A percentile compares a stretch with the other conserved stretches of the same genome.
These are phyloP conservation scores for Nelumbo lutea DNA, from an alignment of 164 flowering plant species.

Conservation along the genomic window DNA sequence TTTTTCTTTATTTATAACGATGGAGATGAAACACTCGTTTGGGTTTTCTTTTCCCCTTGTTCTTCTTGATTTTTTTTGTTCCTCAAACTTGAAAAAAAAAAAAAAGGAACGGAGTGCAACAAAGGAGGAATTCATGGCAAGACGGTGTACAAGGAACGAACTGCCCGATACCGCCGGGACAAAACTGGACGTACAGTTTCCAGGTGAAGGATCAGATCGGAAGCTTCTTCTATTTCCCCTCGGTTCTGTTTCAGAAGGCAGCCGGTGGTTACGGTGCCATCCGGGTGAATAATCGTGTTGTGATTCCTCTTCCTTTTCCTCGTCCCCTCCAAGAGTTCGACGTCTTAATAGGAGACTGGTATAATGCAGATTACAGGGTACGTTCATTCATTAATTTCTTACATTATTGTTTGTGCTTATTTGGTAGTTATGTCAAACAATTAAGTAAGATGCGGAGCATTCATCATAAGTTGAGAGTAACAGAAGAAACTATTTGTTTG, in stretches of 20 bases:
- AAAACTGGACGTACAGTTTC: slow-evolving; percentile 50
- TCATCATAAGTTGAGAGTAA: too few species aligned
- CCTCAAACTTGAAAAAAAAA: too few species aligned
- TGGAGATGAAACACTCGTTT: too few species aligned
- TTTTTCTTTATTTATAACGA: too few species aligned
- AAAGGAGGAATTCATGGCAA: slow-evolving; percentile 64
- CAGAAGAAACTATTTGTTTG: too few species aligned
- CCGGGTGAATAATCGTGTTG: slow-evolving; percentile 23
- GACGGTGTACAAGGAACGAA: slow-evolving; percentile 56
- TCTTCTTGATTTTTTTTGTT: too few species aligned
- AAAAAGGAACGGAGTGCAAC: slow-evolving; percentile 55
- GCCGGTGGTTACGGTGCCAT: slow-evolving; percentile 63
- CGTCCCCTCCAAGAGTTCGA: slow-evolving; percentile 22
- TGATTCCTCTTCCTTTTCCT: slow-evolving; percentile 24
- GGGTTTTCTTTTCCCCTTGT: too few species aligned
- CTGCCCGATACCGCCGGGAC: slow-evolving; percentile 62
- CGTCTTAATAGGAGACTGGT: slow-evolving; percentile 45
- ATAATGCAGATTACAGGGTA: slow-evolving; percentile 25
- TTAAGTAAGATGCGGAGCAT: neutral
- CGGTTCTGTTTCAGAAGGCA: slow-evolving; percentile 39
- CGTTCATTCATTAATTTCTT: neutral
- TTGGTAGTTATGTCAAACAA: neutral
- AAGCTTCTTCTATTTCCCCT: slow-evolving; percentile 54
- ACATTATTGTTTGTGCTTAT: neutral
- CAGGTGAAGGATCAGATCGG: slow-evolving; percentile 75